Base-by-base conservation (phyloP, 306 rosid genomes). In the Datisca glomerata region DNA sequence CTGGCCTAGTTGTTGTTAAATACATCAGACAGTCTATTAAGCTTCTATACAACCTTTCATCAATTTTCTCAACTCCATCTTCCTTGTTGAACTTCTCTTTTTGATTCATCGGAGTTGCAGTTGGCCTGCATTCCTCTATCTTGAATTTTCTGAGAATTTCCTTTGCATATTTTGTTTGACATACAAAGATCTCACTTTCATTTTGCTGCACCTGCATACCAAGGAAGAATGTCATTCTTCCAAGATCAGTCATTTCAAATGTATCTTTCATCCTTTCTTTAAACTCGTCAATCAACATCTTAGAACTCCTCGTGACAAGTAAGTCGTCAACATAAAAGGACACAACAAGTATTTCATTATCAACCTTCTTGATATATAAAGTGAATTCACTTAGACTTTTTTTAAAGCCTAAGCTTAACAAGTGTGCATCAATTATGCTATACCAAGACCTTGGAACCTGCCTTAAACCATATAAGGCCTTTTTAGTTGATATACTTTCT, bases 241-340 rank as follows among this genome's bases (percentile, higher is more conserved):
- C 28, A 0, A 24, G 15, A 14, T 53, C 48, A 2, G 47, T 43
- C 33, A 55, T 55, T 10, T 55, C 60, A 23, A 55, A 55, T 3
- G 18, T 33, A 7, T 34, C 6, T 1, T 12, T n/a, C 42, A 37
- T 37, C 8, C 14, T 16, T n/a, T n/a, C 42, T 37, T 37, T 37
- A 8, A 37, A 37, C 3, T 37, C 19, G 8, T 17, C 17, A 9
- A 11, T 9, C 15, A n/a, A 16, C 3, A 12, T 8, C 19, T 10
- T 8, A 23, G 21, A 37, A 9, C 20, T 37, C 38, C 57, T 12
- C 16, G 16, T 51, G 1, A 37, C 16, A 0, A 51, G 11, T 1
- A 51, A 22, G 16, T 51, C 57, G 38, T 51, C 46, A 2, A 51
- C 24, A 25, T 24, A 51, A 4, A 51, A 7, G 0, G 37, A 51